Evolutionary conservation across 345 rosid genomes (phyloP), one percentile per base, ranked within the genome.

Genomic region (Brassica carinata): DNA sequence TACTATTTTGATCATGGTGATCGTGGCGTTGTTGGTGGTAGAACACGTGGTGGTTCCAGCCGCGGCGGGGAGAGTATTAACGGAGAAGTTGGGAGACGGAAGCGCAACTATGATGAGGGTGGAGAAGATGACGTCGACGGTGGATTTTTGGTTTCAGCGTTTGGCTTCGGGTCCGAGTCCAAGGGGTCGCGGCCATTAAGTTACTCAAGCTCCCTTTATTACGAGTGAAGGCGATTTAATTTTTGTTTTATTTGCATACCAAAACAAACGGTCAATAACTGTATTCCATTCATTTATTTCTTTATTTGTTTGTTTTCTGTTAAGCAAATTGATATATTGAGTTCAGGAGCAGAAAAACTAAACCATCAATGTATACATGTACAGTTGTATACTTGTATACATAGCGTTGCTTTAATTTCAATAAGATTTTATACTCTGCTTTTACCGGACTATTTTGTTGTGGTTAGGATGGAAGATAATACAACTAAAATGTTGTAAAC

Each of bases 131-230:
- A 75, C 64, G 38, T 69, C 80, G 43, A 71, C 77, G 65, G 58
- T 76, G 55, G 70, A 58, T 71, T 71, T 40, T 1, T 81, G 84
- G 84, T 76, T 81, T 81, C 84, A 81, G 72, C 79, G 84, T n/a
- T 58, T 81, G 70, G 73, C 77, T 5, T 76, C 84, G 5, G 81
- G 84, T 57, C 80, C 81, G 7, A 81, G 84, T 64, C 65, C 80
- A 23, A 76, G 81, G 66, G 84, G 84, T 33, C 81, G 58, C 11
- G 84, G 84, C 59, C 84, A 81, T 31, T 81, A 64, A 63, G 5
- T 18, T 2, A 36, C 7, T 8, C 62, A 57, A 58, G 29, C 26
- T 58, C 26, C 9, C 26, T 15, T 55, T 55, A 4, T 15, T 55
- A 23, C 61, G 61, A 55, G 3, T 15, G 19, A 53, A 53, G 19